Percentiles rank a stretch among this genome's conserved stretches.
These are phyloP conservation scores for Hortiboletus flavorubellus DNA, from an alignment of 768 basidiomycete species.

Conservation along the genomic window DNA sequence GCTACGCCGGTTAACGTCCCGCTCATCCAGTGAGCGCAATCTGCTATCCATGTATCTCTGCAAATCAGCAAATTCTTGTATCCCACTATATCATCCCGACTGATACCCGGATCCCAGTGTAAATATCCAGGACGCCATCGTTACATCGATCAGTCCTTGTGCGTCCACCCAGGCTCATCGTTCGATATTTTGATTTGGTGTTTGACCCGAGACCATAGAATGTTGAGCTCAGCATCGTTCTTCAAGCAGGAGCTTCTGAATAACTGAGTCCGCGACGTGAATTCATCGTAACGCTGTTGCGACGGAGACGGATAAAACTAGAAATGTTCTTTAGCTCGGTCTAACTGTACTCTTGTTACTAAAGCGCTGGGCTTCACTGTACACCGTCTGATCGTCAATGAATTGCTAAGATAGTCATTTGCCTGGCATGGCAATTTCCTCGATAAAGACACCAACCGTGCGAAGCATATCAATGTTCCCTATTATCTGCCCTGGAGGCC, in stretches of 20 bases:
- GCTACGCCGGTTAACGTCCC: slow-evolving; percentile 10
- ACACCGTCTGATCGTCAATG: slow-evolving; percentile 4
- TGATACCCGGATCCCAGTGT: neutral
- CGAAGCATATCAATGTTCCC: neutral
- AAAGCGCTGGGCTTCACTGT: neutral
- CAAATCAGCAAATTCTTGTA: slow-evolving; percentile 17
- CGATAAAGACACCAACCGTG: neutral
- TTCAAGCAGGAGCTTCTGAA: neutral
- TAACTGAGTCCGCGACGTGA: neutral
- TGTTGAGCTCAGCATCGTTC: neutral
- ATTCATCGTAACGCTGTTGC: neutral
- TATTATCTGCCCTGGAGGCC: no score
- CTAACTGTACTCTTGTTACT: slow-evolving; percentile 11
- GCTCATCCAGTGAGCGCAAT: slow-evolving; percentile 14
- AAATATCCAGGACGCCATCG: neutral
- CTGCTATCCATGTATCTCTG: slow-evolving; percentile 9
- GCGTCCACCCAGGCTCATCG: slow-evolving; percentile 7
- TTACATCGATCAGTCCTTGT: slow-evolving; percentile 16
- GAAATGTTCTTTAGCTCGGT: slow-evolving; percentile 5
- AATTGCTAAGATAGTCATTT: slow-evolving; percentile 13
- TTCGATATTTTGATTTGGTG: neutral
- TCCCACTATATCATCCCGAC: slow-evolving; percentile 2
- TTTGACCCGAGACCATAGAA: slow-evolving; percentile 3
- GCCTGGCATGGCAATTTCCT: slow-evolving; percentile 1
- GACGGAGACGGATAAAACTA: slow-evolving; percentile 3